Base-by-base conservation (phyloP, 78 protist species). In the Isochrysis galbana region DNA sequence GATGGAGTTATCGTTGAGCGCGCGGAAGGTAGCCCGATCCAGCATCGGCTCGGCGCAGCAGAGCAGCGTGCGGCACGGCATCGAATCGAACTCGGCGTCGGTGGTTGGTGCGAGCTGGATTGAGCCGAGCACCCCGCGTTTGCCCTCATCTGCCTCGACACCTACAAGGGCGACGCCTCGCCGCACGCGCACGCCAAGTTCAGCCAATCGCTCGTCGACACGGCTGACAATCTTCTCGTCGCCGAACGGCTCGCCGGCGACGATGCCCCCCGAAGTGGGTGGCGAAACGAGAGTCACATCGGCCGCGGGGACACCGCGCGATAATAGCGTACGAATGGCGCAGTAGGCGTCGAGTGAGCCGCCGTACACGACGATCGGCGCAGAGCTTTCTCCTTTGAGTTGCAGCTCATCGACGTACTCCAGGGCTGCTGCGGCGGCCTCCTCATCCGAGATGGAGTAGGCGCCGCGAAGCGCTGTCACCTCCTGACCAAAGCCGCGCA, bases 271-370 rank as follows among this genome's bases (percentile, higher is more conserved):
- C 36, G 36, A 7, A 2, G 2, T 32, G 29, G 89, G 44, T 36
- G 90, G 51, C 54, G 5, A 1, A 32, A 51, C 36, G 48, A 51
- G 44, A 23, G 17, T 0, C 17, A 87, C 0, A 34, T 17, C 21
- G 36, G 11, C 0, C 21, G 90, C 23, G 36, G 74, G 36, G 23
- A 51, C 78, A 74, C 48, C 77, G 90, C 42, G 69, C 45, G 39
- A 0, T 29, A 45, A 29, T 36, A 87, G 38, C 21, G 44, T 44
- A 11, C 51, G 14, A 39, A 87, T 32, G 25, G 78, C 1, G 78
- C 48, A 17, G 48, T 80, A 91, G 45, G 93, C 93, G n/a, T 72
- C 38, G 93, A 80, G 90, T 22, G 90, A 19, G 21, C 25, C 69
- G 55, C 93, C 93, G 78, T 91, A 91, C 44, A 91, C 90, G 51